Evolutionary conservation across 2,329 filamentous ascomycete species (phyloP), one percentile per base, ranked within the genome.

Genomic region (Diaporthe australafricana): DNA sequence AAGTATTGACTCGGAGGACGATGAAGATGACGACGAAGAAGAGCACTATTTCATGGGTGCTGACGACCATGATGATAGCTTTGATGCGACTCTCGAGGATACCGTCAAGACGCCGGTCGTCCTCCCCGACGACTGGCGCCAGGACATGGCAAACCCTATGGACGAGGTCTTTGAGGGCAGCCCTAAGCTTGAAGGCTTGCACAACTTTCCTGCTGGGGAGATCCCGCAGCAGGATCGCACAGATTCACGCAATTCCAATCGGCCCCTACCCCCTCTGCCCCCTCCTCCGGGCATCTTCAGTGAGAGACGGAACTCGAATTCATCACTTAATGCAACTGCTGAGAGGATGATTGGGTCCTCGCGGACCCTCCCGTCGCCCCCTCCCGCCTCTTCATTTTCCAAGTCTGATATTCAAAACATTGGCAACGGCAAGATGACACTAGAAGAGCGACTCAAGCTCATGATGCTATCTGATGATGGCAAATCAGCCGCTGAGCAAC

Each of bases 91-190:
- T 8, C 88, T 98, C 1, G 96, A 98, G 82, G 96, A 98, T 79
- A 96, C 94, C 6, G 94, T 97, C 78, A 98, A 98, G 86, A 98
- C 96, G 1, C 96, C 96, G 0, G 96, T 99, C 14, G 96, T 99
- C n/a, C 90, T 97, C 27, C 96, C 96, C 0, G 96, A 98, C 78
- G 95, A 98, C 80, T 99, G 96, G 96, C 91, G 93, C 74, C 93
- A 95, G 84, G 84, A 94, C 83, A 75, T 62, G 47, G n/a, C 32
- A 6, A 67, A 65, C 52, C 25, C 35, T n/a, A 32, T 52, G 38
- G 91, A 93, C 47, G 90, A 94, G 76, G 89, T 91, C 1, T 96
- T 93, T 77, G 91, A 92, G 52, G 89, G 87, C 72, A 94, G 91
- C 78, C 92, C 93, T 1, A 90, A 89, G 84, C 90, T 91, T 8